Evolutionary conservation across 139 green algal species (phyloP), one percentile per base, ranked within the genome.

Genomic region (Picochlorum sp.): DNA sequence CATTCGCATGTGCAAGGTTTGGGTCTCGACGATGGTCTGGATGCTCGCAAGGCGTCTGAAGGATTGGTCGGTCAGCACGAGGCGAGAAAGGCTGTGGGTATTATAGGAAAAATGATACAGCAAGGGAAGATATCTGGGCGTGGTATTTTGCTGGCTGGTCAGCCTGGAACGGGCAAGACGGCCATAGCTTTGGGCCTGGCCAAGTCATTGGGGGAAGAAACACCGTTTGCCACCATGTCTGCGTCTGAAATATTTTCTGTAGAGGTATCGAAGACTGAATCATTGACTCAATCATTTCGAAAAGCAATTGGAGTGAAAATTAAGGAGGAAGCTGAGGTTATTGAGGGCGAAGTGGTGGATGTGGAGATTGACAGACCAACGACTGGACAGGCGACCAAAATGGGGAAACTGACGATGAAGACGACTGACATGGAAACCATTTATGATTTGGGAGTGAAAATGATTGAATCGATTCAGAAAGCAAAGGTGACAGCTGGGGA

Each of bases 341-440:
- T 99, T 21, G 94, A 99, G 74, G 94, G 93, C 8, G 94, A 99
- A 82, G 87, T 99, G 34, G 94, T 99, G 65, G 94, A 99, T 71
- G 85, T 99, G 38, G 92, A 99, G 63, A 96, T 99, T 59, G 90
- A 96, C 70, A 70, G 85, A 30, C 88, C 89, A 56, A 83, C 89
- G 49, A 70, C 71, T 1, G 85, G 86, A 9, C 73, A 63, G 9
- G 77, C 74, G 0, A 70, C 83, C 15, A 96, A 96, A 67, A 91
- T 78, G 74, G 88, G 94, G 38, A 95, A 96, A 71, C 75, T 99
- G 45, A 99, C 92, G 0, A 82, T 99, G 60, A 99, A 98, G 66
- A 99, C 94, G 1, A 99, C 90, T 1, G 94, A 99, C 58, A 99
- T 99, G 94, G 94, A 99, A 78, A 98, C 94, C 1, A 85, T 99